These are phyloP conservation scores for Vitis amurensis DNA, from an alignment of 164 flowering plant species.

Conservation along the genomic window DNA sequence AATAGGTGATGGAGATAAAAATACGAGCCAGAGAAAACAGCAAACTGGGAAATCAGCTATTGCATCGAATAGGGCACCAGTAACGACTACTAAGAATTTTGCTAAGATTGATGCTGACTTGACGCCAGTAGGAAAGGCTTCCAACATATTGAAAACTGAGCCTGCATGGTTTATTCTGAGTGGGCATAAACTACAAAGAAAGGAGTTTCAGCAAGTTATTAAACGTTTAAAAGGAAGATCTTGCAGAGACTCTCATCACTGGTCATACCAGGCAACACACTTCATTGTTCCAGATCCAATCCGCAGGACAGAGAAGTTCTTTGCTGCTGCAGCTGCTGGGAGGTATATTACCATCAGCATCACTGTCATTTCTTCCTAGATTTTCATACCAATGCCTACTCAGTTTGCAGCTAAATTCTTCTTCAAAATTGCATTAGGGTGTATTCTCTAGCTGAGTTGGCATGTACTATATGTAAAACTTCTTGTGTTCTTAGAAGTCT, in stretches of 20 bases:
- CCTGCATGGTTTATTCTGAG: conserved; percentile 70
- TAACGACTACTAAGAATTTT: conserved; percentile 15
- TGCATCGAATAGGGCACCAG: conserved; percentile 18
- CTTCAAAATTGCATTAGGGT: no score
- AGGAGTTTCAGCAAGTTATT: conserved; percentile 76
- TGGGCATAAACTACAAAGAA: conserved; percentile 82
- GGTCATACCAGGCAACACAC: conserved; percentile 99
- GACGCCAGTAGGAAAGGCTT: neutral
- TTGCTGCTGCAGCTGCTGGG: conserved; percentile 98
- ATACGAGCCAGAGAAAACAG: conserved; percentile 15
- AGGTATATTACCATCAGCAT: conserved; percentile 41
- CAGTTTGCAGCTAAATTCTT: no score
- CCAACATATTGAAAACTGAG: conserved; percentile 23
- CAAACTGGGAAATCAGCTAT: conserved; percentile 17
- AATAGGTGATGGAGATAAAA: conserved; percentile 17
- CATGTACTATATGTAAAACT: neutral
- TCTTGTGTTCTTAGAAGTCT: neutral
- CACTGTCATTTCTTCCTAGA: neutral
- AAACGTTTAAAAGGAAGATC: conserved; percentile 67
- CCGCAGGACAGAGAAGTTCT: conserved; percentile 89
- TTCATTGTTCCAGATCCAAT: conserved; percentile 79
- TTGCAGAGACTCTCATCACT: conserved; percentile 89
- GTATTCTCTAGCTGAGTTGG: no score
- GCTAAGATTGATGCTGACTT: conserved; percentile 8
- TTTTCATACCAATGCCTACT: no score